Percentiles rank a stretch among this genome's conserved stretches.
Evolutionary conservation across 2,329 filamentous ascomycete genomes (phyloP).

Genomic region (Ceratocystis colombiana): DNA sequence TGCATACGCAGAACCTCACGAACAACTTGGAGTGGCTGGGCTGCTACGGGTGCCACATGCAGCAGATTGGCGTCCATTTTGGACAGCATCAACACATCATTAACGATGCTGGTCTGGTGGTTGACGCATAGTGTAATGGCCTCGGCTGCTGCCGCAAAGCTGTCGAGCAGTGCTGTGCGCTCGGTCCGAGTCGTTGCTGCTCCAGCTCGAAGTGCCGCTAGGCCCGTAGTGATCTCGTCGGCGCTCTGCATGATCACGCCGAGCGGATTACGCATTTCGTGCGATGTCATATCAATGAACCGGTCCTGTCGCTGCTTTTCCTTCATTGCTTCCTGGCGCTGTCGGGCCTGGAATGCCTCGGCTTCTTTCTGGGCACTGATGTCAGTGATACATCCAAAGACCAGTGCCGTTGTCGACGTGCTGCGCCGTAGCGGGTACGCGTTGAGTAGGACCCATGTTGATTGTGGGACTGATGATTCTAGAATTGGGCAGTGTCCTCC

Average conservation of each 20-base stretch:
- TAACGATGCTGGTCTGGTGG: constrained; percentile 64
- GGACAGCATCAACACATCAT: constrained; percentile 56
- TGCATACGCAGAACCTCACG: constrained; percentile 67
- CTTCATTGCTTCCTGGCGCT: constrained; percentile 71
- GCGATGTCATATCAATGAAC: constrained; percentile 64
- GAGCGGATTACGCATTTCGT: constrained; percentile 68
- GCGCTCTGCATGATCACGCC: constrained; percentile 66
- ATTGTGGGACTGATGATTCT: too few relatives aligned
- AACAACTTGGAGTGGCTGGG: constrained; percentile 58
- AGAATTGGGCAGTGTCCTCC: too few relatives aligned
- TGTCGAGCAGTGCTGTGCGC: constrained; percentile 42
- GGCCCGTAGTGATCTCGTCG: constrained; percentile 54
- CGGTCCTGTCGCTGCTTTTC: constrained; percentile 63
- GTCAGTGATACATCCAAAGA: constrained; percentile 74
- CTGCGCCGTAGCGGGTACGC: constrained; percentile 62
- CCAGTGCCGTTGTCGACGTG: constrained; percentile 56
- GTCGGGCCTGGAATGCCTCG: constrained; percentile 65
- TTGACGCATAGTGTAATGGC: constrained; percentile 71
- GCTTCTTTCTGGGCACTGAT: constrained; percentile 80
- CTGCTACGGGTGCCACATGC: constrained; percentile 58
- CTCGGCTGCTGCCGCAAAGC: constrained; percentile 63
- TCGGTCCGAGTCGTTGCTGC: constrained; percentile 34
- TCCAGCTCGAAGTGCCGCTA: constrained; percentile 36
- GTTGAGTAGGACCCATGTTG: constrained; percentile 60
- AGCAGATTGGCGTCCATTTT: constrained; percentile 63